Percentiles rank a stretch among this genome's conserved stretches.
Evolutionary conservation across 2,329 filamentous ascomycete genomes (phyloP).

Genomic region (Sarocladium brachiariae): DNA sequence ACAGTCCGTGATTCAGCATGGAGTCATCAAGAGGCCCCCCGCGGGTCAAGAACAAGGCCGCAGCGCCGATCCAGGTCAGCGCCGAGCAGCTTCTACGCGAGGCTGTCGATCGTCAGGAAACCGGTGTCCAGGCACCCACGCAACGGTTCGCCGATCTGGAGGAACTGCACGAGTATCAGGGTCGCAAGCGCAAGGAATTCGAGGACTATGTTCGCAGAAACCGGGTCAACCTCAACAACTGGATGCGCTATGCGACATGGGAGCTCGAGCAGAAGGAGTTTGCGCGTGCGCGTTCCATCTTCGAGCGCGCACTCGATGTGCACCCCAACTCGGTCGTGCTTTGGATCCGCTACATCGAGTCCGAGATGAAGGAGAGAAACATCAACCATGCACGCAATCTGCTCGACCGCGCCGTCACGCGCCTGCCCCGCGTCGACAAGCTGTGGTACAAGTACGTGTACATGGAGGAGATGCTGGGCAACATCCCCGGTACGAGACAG

Average conservation of each 20-base stretch:
- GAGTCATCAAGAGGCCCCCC: conserved; percentile 87
- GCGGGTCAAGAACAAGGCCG: conserved; percentile 96
- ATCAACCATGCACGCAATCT: conserved; percentile 96
- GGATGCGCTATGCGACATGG: conserved; percentile 96
- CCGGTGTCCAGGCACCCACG: conserved; percentile 78
- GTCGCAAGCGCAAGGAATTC: conserved; percentile 90
- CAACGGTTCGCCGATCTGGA: conserved; percentile 95
- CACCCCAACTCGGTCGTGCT: conserved; percentile 79
- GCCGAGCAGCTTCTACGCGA: conserved; percentile 96
- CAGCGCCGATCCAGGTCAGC: conserved; percentile 84
- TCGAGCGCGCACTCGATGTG: conserved; percentile 89
- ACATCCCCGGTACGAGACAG: conserved; percentile 83
- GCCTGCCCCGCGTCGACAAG: conserved; percentile 86
- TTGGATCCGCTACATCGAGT: conserved; percentile 91
- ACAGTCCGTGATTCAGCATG: conserved; percentile 47
- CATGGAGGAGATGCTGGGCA: conserved; percentile 96
- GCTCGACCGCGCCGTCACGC: conserved; percentile 88
- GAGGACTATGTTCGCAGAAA: conserved; percentile 97
- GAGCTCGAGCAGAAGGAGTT: conserved; percentile 98
- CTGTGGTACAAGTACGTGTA: conserved; percentile 99
- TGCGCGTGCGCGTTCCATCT: conserved; percentile 82
- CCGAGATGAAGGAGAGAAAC: conserved; percentile 87
- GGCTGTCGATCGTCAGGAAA: conserved; percentile 93
- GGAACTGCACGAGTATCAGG: conserved; percentile 96
- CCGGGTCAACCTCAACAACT: conserved; percentile 94